Evolutionary conservation across 1,284 basidiomycete species (phyloP).

Genomic region (Puccinia novopanici): DNA sequence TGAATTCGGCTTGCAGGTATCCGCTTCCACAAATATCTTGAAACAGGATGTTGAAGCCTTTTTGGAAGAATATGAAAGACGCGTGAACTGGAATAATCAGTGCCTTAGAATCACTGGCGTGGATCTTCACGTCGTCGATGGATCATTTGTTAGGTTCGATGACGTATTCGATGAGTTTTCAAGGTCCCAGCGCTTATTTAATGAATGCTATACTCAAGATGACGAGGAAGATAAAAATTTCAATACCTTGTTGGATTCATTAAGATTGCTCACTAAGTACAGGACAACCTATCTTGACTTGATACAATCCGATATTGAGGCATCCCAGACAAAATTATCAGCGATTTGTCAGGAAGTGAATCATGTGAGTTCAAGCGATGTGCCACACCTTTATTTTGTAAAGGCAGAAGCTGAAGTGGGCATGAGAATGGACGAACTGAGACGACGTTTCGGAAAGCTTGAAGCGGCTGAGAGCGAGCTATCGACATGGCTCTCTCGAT

Average conservation of each 20-base stretch:
- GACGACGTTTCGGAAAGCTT: conserved; percentile 12
- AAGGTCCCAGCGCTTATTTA: not conserved
- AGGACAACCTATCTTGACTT: not conserved
- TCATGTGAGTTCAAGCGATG: conserved; percentile 3
- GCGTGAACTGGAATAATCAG: conserved; percentile 25
- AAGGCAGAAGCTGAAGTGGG: conserved; percentile 1
- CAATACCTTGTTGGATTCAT: conserved; percentile 1
- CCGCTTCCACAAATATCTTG: not conserved
- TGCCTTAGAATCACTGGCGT: conserved; percentile 4
- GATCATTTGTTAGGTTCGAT: conserved; percentile 24
- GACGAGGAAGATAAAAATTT: not conserved
- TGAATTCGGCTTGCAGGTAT: not conserved
- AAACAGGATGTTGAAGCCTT: conserved; percentile 11
- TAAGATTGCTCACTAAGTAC: conserved; percentile 10
- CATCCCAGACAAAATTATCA: conserved; percentile 4
- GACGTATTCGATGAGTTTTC: conserved; percentile 7
- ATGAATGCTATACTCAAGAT: not conserved
- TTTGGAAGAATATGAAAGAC: conserved; percentile 23
- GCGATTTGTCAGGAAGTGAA: conserved; percentile 6
- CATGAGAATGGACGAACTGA: not conserved
- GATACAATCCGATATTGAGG: conserved; percentile 17
- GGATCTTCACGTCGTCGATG: conserved; percentile 6
- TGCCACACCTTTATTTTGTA: conserved; percentile 10
- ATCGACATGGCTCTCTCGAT: not conserved
- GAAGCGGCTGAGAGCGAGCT: conserved; percentile 20